Percentiles rank a stretch among this genome's conserved stretches.
These are phyloP conservation scores for Durotheca rogersii DNA, from an alignment of 495 filamentous ascomycete genomes.

Conservation along the genomic window DNA sequence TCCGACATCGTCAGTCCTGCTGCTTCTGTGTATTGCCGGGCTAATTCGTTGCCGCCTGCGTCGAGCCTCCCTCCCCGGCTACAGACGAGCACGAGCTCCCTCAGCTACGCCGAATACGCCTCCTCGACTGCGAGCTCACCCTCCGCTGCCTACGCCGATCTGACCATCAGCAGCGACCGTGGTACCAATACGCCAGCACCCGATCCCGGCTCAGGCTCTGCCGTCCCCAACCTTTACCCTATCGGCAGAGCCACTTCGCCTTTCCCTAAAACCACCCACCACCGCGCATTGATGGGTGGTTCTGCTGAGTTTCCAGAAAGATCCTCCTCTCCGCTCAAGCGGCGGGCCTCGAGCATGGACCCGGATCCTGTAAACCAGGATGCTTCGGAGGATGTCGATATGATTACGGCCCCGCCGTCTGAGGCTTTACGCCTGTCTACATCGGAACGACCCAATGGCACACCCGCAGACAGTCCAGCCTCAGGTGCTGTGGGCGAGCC, in stretches of 20 bases:
- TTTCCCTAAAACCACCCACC: constrained; percentile 41
- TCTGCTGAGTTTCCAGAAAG: constrained; percentile 52
- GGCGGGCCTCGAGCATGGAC: constrained; percentile 56
- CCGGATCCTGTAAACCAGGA: constrained; percentile 37
- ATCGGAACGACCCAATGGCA: constrained; percentile 3
- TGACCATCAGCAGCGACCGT: constrained; percentile 66
- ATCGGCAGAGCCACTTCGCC: constrained; percentile 43
- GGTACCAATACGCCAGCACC: constrained; percentile 48
- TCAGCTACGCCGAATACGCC: constrained; percentile 51
- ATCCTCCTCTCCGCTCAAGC: constrained; percentile 57
- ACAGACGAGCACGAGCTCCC: constrained; percentile 45
- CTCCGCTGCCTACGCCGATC: constrained; percentile 68
- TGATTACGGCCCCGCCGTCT: constrained; percentile 39
- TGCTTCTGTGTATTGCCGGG: constrained; percentile 60
- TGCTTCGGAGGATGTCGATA: constrained; percentile 51
- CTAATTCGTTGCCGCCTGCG: constrained; percentile 54
- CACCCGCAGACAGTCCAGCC: neutral
- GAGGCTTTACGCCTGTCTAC: constrained; percentile 21
- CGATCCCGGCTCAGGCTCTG: constrained; percentile 9
- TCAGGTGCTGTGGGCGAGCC: neutral
- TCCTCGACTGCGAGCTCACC: constrained; percentile 65
- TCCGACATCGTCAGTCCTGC: constrained; percentile 41
- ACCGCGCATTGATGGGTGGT: constrained; percentile 54
- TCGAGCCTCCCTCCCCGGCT: constrained; percentile 51
- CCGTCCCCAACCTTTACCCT: constrained; percentile 8